Conservation (phyloP, 2,329 filamentous ascomycete species). For the Arthrobotrys musiformis region DNA sequence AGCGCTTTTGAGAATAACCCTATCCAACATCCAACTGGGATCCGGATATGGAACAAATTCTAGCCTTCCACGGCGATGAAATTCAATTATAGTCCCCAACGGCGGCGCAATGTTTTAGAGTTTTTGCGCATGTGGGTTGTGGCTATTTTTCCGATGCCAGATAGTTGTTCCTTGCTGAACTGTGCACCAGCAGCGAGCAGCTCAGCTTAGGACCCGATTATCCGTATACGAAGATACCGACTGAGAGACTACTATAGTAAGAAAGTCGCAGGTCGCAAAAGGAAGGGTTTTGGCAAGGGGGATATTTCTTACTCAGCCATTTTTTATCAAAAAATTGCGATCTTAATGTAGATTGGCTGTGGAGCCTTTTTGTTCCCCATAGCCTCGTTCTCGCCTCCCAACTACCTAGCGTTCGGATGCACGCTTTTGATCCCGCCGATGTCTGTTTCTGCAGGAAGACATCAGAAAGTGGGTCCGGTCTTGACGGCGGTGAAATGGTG, state of each 20-base stretch:
- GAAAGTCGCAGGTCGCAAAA: neutral
- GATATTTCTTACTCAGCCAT: slow-evolving; percentile 18
- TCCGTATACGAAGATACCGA: neutral
- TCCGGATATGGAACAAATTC: neutral
- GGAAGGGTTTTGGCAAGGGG: neutral
- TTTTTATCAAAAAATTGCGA: neutral
- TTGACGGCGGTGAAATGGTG: neutral
- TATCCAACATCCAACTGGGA: slow-evolving; percentile 12
- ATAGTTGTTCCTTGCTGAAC: neutral
- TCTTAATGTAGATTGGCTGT: neutral
- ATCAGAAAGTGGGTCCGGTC: slow-evolving; percentile 10
- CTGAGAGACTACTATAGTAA: too few relatives aligned
- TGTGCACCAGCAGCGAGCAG: neutral
- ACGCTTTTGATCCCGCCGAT: slow-evolving; percentile 3
- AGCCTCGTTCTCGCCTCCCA: slow-evolving; percentile 18
- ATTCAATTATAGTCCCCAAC: slow-evolving; percentile 43
- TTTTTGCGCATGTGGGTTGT: neutral
- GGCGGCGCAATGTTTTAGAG: neutral
- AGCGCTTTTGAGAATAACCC: slow-evolving; percentile 20
- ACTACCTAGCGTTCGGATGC: slow-evolving; percentile 14
- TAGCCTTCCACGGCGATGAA: neutral
- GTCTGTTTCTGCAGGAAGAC: slow-evolving; percentile 14
- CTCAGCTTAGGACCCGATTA: neutral
- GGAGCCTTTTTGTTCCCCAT: neutral
- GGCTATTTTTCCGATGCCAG: slow-evolving; percentile 22